Evolutionary conservation across 768 basidiomycete species (phyloP).

Genomic region (Phylloporus scabripes): DNA sequence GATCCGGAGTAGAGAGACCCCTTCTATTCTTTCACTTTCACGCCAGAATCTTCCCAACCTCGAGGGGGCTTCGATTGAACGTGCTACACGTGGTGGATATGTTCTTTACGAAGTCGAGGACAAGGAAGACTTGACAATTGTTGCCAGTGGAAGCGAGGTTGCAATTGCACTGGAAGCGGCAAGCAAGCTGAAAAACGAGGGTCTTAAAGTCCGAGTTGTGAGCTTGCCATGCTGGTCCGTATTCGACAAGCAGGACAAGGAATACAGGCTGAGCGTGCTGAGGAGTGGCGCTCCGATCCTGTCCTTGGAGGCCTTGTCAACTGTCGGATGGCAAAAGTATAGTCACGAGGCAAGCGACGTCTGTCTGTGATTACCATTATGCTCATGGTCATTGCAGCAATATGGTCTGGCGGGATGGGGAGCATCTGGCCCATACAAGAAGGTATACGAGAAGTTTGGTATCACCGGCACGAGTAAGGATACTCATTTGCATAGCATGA

Average conservation of each 20-base stretch:
- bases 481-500: not conserved
- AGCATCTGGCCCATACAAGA: conserved; percentile 82
- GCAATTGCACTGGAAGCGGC: conserved; percentile 84
- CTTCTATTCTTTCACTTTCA: conserved; percentile 78
- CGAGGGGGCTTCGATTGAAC: conserved; percentile 80
- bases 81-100: conserved; percentile 81
- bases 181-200: conserved; percentile 67
- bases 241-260: conserved; percentile 74
- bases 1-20: conserved; percentile 66
- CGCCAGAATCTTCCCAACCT: conserved; percentile 93
- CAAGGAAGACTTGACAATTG: conserved; percentile 81
- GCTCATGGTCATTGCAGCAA: conserved; percentile 40
- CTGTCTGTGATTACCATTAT: not conserved
- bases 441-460: conserved; percentile 90
- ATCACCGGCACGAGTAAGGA: conserved; percentile 68
- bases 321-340: conserved; percentile 85
- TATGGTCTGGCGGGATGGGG: conserved; percentile 75
- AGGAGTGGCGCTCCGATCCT: conserved; percentile 87
- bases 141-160: conserved; percentile 88
- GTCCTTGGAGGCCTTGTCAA: conserved; percentile 80
- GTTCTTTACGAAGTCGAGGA: conserved; percentile 71
- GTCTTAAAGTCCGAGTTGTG: conserved; percentile 77
- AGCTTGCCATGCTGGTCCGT: conserved; percentile 87
- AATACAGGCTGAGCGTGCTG: conserved; percentile 79
- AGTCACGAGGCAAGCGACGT: conserved; percentile 62